Conservation (phyloP, 2,329 filamentous ascomycete genomes). For the Trichoderma sp. region DNA sequence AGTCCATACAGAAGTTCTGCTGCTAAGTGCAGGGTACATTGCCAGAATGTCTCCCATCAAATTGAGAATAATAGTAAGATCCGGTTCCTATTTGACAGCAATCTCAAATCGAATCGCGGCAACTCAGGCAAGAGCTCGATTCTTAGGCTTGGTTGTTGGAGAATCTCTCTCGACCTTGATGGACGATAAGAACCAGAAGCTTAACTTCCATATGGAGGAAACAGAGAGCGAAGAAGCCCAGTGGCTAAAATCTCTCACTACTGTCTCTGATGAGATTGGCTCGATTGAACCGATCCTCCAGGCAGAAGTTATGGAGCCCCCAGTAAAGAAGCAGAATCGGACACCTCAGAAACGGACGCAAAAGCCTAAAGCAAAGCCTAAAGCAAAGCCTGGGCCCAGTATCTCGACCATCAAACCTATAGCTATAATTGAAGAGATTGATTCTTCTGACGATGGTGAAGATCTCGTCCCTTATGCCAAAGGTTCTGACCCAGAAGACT, state of each 20-base stretch:
- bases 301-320: conserved; percentile 17
- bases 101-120: conserved; percentile 83
- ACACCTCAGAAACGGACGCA: conserved; percentile 22
- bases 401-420: conserved; percentile 32
- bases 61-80: conserved; percentile 66
- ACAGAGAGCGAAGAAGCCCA: conserved; percentile 67
- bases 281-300: conserved; percentile 48
- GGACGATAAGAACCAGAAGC: conserved; percentile 65
- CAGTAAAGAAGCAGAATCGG: not conserved
- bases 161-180: conserved; percentile 64
- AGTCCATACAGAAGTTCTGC: conserved; percentile 77
- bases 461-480: conserved; percentile 78
- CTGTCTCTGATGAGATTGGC: conserved; percentile 61
- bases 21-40: conserved; percentile 74
- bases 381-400: conserved; percentile 30
- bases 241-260: conserved; percentile 69
- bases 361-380: conserved; percentile 26
- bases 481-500: conserved; percentile 84
- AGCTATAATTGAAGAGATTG: conserved; percentile 64
- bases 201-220: conserved; percentile 84
- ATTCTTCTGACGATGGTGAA: conserved; percentile 53
- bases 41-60: conserved; percentile 63
- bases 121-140: conserved; percentile 69
- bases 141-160: conserved; percentile 85
- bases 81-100: conserved; percentile 68